Conservation (phyloP, 2,329 filamentous ascomycete species). For the Didymella exigua region DNA sequence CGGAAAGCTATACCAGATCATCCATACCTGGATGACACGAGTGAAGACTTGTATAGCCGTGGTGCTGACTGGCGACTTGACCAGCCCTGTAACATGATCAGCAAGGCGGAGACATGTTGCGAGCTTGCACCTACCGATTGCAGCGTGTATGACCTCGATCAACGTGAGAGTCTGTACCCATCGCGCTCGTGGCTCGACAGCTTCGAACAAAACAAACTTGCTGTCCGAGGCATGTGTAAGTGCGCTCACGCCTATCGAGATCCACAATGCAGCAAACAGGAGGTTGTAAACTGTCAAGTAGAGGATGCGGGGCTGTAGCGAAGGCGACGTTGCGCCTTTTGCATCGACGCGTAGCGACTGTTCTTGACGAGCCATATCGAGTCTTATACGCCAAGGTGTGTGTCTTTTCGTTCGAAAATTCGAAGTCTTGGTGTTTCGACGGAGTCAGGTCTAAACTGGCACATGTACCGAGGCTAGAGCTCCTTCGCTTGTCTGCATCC, state of each 20-base stretch:
- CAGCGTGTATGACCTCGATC: constrained; percentile 31
- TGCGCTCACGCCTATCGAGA: constrained; percentile 15
- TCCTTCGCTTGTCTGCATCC: constrained; percentile 6
- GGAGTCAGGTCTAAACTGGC: constrained; percentile 10
- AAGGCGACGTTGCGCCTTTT: background rate
- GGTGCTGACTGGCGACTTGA: constrained; percentile 32
- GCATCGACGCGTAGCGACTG: background rate
- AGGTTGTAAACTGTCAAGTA: constrained; percentile 34
- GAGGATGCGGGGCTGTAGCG: constrained; percentile 5
- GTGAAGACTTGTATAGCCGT: constrained; percentile 32
- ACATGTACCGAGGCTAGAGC: constrained; percentile 17
- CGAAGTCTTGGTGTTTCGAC: constrained; percentile 8
- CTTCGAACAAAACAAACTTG: constrained; percentile 18
- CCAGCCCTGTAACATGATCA: constrained; percentile 16
- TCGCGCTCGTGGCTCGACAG: constrained; percentile 20
- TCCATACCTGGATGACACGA: constrained; percentile 37
- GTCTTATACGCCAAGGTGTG: background rate
- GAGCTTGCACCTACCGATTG: constrained; percentile 15
- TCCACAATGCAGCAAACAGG: constrained; percentile 29
- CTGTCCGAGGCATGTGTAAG: background rate
- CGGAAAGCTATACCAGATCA: constrained; percentile 34
- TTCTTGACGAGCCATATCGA: background rate
- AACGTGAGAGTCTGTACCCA: constrained; percentile 31
- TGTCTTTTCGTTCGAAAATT: constrained; percentile 8
- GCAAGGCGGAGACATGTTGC: background rate